Percentiles rank a stretch among this genome's conserved stretches.
Evolutionary conservation across 805 yeast genomes (phyloP).

Genomic region (Saccharomycopsis fodiens): DNA sequence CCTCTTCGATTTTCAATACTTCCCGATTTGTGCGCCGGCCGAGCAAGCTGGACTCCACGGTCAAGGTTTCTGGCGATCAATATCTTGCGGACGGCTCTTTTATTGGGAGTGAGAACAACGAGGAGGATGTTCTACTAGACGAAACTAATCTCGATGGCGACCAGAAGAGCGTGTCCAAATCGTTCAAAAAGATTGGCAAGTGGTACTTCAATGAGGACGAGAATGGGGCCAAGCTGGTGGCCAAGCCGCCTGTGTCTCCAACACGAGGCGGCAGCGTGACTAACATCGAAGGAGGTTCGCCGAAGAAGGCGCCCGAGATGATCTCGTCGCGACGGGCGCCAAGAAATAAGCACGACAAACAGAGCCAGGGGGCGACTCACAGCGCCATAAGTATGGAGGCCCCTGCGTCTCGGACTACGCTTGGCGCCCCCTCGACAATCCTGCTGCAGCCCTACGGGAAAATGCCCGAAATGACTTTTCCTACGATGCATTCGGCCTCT

Average conservation of each 20-base stretch:
- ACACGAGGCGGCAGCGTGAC: too few relatives aligned
- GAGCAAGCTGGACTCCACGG: slow-evolving; percentile 23
- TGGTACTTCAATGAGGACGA: slow-evolving; percentile 55
- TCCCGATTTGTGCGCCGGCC: slow-evolving; percentile 1
- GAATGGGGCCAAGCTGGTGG: slow-evolving; percentile 12
- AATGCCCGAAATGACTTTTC: slow-evolving; percentile 19
- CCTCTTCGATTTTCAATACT: neutral
- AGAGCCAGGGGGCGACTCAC: too few relatives aligned
- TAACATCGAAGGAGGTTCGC: neutral
- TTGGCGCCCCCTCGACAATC: neutral
- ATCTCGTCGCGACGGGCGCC: slow-evolving; percentile 46
- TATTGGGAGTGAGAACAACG: slow-evolving; percentile 18
- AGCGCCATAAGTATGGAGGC: too few relatives aligned
- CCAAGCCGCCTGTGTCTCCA: slow-evolving; percentile 21
- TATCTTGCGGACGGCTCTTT: slow-evolving; percentile 26
- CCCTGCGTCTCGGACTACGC: too few relatives aligned
- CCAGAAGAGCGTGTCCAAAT: slow-evolving; percentile 33
- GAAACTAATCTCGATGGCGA: slow-evolving; percentile 19
- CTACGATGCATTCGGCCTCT: slow-evolving; percentile 8
- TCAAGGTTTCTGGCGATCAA: slow-evolving; percentile 25
- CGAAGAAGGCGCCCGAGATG: slow-evolving; percentile 54
- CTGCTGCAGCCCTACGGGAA: slow-evolving; percentile 16
- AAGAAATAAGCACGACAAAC: slow-evolving; percentile 22
- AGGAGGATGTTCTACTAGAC: slow-evolving; percentile 2
- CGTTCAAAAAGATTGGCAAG: slow-evolving; percentile 54